Evolutionary conservation across 768 basidiomycete species (phyloP), one percentile per base, ranked within the genome.

Genomic region (Boletales sp.): DNA sequence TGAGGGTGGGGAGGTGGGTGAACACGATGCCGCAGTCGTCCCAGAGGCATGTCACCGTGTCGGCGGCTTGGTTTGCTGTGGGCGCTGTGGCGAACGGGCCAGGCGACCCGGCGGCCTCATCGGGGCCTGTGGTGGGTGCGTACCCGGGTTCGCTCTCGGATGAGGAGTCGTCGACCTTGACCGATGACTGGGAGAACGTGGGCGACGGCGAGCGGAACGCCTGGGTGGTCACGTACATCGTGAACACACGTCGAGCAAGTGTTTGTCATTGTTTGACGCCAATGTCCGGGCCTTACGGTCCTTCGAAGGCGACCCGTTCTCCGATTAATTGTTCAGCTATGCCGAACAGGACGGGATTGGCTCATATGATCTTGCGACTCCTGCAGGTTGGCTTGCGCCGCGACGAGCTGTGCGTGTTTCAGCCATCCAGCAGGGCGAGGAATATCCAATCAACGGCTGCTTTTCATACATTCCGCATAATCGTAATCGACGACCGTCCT

Each of bases 31-130:
- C 82, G 61, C 93, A 95, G 51, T 83, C 84, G 31, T 85, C 87
- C 93, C 93, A 95, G 47, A 80, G 79, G 69, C 93, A 95, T 27
- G 78, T 82, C 53, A 83, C 85, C 24, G 79, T 82, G 61, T 88
- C 86, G 12, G 69, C 74, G 35, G 44, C 56, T 27, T 59, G 61
- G 15, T 64, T 53, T 30, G 53, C 48, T 7, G 48, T 21, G 4
- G 55, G 50, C 32, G 60, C 54, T 38, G 61, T 29, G 29, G 61
- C 47, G 45, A 59, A 53, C 38, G 64, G 55, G 14, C 60, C 51
- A 42, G 69, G 58, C 2, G 63, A 60, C 4, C 48, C 52, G 18
- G 55, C 9, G n/a, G 49, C 24, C 27, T 65, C 63, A 13, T 47
- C 46, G 15, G 32, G 60, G 15, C 52, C 58, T 2, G 47, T 43